Percentiles rank a stretch among this genome's conserved stretches.
Conservation (phyloP, 2,329 filamentous ascomycete genomes). For the Clarireedia monteithiana region DNA sequence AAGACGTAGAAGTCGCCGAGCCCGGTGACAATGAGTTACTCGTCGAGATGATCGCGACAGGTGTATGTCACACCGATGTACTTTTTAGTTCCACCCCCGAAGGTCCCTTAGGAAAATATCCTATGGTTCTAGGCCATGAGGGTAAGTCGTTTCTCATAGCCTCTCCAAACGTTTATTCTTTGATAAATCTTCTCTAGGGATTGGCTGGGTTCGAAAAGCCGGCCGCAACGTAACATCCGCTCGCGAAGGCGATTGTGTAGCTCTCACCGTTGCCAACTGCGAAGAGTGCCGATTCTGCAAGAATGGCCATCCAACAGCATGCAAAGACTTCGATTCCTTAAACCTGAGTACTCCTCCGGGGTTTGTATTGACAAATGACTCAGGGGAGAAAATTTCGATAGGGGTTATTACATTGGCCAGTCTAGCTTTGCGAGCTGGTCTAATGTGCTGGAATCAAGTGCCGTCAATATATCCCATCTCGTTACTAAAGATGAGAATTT, state of each 20-base stretch:
- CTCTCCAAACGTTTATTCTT: not conserved
- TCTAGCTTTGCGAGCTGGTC: conserved; percentile 29
- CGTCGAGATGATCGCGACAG: conserved; percentile 6
- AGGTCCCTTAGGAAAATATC: not conserved
- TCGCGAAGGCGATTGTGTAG: conserved; percentile 3
- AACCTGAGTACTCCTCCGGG: not conserved
- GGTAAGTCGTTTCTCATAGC: not conserved
- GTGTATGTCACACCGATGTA: conserved; percentile 8
- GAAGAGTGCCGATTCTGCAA: conserved; percentile 1
- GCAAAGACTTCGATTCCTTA: not conserved
- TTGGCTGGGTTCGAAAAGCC: not conserved
- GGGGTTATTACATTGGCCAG: conserved; percentile 31
- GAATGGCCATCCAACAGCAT: conserved; percentile 2
- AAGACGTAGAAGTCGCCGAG: not conserved
- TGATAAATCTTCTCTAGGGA: not conserved
- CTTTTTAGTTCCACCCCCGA: not conserved
- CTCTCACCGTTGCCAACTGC: conserved; percentile 1
- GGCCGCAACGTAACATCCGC: not conserved
- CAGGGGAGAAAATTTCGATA: not conserved
- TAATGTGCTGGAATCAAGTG: conserved; percentile 25
- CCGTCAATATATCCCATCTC: conserved; percentile 22
- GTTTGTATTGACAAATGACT: not conserved
- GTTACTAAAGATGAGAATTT: conserved; percentile 19
- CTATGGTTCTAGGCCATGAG: conserved; percentile 9
- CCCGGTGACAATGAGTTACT: conserved; percentile 2